Conservation (phyloP, 179 eudicot species). For the Beta lomatogona region DNA sequence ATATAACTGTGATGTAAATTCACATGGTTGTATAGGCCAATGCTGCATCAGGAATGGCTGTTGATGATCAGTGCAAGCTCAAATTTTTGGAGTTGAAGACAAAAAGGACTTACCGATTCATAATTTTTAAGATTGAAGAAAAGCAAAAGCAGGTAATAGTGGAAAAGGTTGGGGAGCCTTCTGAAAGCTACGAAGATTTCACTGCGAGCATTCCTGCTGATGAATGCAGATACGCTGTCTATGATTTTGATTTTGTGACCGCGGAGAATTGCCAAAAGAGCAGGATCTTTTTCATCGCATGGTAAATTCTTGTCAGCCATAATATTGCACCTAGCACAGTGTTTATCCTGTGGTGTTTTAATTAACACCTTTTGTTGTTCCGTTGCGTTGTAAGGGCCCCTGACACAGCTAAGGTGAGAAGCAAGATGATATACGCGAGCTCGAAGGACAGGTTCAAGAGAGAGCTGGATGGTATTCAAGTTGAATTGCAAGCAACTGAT, state of each 20-base stretch:
- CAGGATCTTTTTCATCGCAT: slow-evolving; percentile 25
- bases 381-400: slow-evolving; percentile 11
- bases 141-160: slow-evolving; percentile 21
- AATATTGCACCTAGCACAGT: not conserved
- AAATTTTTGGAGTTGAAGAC: slow-evolving; percentile 18
- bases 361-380: not conserved
- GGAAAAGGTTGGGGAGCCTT: slow-evolving; percentile 22
- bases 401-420: slow-evolving; percentile 19
- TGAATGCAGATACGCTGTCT: slow-evolving; percentile 21
- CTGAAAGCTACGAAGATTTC: slow-evolving; percentile 18
- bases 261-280: slow-evolving; percentile 25
- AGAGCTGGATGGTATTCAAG: slow-evolving; percentile 24
- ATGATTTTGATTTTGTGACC: slow-evolving; percentile 21
- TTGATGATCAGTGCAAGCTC: slow-evolving; percentile 19
- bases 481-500: slow-evolving; percentile 22
- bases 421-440: slow-evolving; percentile 24
- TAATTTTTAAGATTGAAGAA: slow-evolving; percentile 18
- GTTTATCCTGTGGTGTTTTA: not conserved
- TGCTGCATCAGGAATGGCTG: slow-evolving; percentile 24
- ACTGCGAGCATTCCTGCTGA: slow-evolving; percentile 17
- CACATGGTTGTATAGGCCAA: slow-evolving; percentile 11
- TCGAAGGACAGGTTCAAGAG: slow-evolving; percentile 24
- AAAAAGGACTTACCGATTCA: slow-evolving; percentile 23
- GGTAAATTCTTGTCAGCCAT: not conserved
- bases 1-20: slow-evolving; percentile 1